Evolutionary conservation across 192 early-diverging fungal genomes (phyloP).

Genomic region (Mortierella hygrophila): DNA sequence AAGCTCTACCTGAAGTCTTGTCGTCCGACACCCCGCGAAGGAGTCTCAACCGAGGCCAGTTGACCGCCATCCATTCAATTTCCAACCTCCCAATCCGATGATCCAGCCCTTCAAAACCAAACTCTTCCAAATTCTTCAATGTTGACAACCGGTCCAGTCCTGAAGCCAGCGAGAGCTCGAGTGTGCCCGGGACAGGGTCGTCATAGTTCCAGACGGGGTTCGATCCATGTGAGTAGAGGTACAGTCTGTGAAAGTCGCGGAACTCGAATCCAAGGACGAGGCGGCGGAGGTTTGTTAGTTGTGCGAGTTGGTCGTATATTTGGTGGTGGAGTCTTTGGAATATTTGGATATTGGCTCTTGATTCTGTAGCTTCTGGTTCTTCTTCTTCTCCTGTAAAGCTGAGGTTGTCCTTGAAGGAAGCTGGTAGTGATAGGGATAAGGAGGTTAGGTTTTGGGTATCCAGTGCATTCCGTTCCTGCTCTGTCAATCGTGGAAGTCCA

Average conservation of each 20-base stretch:
- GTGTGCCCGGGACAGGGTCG: neutral
- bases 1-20: neutral
- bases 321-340: neutral
- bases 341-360: neutral
- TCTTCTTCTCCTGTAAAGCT: neutral
- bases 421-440: neutral
- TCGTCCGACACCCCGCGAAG: neutral
- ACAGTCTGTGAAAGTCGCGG: neutral
- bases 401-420: neutral
- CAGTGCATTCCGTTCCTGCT: neutral
- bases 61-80: slow-evolving; percentile 3
- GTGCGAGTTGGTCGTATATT: neutral
- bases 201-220: neutral
- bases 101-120: neutral
- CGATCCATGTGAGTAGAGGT: neutral
- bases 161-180: neutral
- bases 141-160: neutral
- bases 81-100: neutral
- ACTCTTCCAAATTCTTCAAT: neutral
- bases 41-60: neutral
- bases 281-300: neutral
- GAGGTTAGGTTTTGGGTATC: neutral
- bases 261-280: neutral
- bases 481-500: neutral
- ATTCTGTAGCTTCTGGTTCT: neutral